phyloP scores from a whole-genome alignment of 129 eudicot genomes.

The Chrysanthemum makinoi region DNA sequence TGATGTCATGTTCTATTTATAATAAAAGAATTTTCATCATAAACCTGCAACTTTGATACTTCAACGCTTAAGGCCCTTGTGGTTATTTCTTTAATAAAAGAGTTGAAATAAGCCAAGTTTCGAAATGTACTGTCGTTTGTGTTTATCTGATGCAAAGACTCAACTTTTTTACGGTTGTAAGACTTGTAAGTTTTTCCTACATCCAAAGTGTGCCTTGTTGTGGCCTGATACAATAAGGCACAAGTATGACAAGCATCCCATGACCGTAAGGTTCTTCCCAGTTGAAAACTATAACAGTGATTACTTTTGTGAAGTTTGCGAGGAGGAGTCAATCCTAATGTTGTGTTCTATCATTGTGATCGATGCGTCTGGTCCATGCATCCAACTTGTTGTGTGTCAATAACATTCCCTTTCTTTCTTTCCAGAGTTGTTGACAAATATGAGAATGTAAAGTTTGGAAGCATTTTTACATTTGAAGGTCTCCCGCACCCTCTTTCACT shows the following conservation, averaged over 20 bases:
- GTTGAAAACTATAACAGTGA: slow-evolving; percentile 17
- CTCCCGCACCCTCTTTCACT: slow-evolving; percentile 5
- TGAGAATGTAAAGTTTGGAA: slow-evolving; percentile 6
- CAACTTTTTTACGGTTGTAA: too few species aligned
- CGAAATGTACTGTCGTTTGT: background rate
- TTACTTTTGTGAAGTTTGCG: slow-evolving; percentile 20
- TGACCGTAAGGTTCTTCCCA: slow-evolving; percentile 12
- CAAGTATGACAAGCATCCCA: slow-evolving; percentile 22
- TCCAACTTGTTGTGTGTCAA: background rate
- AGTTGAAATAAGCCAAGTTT: too few species aligned
- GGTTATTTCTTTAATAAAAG: too few species aligned
- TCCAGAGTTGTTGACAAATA: background rate
- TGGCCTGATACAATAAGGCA: slow-evolving; percentile 10
- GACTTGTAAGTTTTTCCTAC: background rate
- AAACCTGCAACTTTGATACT: too few species aligned
- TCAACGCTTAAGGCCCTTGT: too few species aligned
- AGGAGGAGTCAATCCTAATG: background rate
- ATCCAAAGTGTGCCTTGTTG: slow-evolving; percentile 2
- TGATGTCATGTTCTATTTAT: too few species aligned
- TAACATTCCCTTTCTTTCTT: too few species aligned
- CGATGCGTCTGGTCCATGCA: too few species aligned
- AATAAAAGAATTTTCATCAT: too few species aligned
- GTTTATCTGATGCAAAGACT: background rate
- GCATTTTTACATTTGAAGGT: background rate
- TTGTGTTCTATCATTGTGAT: slow-evolving; percentile 18